These are phyloP conservation scores for Actinomortierella ambigua DNA, from an alignment of 371 early-diverging fungal species.

Conservation along the genomic window DNA sequence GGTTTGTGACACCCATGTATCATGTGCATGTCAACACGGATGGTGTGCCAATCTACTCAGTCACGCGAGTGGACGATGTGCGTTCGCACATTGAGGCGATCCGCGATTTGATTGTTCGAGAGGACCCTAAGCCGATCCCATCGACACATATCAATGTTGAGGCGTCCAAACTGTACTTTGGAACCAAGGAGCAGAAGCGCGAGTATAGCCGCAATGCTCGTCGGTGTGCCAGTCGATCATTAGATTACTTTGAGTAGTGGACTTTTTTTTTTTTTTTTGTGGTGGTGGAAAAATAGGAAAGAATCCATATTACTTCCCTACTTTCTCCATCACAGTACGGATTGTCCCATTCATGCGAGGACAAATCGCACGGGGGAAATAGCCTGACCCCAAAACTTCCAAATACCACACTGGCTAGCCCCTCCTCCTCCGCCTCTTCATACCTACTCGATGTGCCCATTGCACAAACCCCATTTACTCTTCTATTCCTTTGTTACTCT, in stretches of 20 bases:
- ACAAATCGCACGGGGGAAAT: too few relatives aligned
- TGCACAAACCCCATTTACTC: too few relatives aligned
- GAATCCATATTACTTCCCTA: neutral
- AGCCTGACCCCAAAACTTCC: too few relatives aligned
- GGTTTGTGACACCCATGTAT: slow-evolving; percentile 57
- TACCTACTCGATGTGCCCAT: too few relatives aligned
- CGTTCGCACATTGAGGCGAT: slow-evolving; percentile 46
- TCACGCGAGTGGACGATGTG: slow-evolving; percentile 49
- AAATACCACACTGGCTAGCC: too few relatives aligned
- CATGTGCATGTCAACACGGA: slow-evolving; percentile 58
- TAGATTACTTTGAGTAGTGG: slow-evolving; percentile 48
- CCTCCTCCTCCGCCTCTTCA: too few relatives aligned
- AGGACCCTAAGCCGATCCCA: slow-evolving; percentile 51
- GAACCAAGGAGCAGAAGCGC: slow-evolving; percentile 51
- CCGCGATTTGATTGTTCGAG: slow-evolving; percentile 35
- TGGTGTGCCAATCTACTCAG: slow-evolving; percentile 59
- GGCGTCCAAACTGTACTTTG: slow-evolving; percentile 56
- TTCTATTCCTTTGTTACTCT: too few relatives aligned
- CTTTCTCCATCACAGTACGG: too few relatives aligned
- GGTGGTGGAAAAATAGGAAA: slow-evolving; percentile 2
- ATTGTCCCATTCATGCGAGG: too few relatives aligned
- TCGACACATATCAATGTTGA: slow-evolving; percentile 56
- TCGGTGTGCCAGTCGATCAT: slow-evolving; percentile 55
- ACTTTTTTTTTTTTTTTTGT: neutral
- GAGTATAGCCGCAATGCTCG: slow-evolving; percentile 57